A percentile compares a stretch with the other conserved stretches of the same genome.
phyloP scores from a whole-genome alignment of 2,329 filamentous ascomycete species.

The Botrytis aclada region DNA sequence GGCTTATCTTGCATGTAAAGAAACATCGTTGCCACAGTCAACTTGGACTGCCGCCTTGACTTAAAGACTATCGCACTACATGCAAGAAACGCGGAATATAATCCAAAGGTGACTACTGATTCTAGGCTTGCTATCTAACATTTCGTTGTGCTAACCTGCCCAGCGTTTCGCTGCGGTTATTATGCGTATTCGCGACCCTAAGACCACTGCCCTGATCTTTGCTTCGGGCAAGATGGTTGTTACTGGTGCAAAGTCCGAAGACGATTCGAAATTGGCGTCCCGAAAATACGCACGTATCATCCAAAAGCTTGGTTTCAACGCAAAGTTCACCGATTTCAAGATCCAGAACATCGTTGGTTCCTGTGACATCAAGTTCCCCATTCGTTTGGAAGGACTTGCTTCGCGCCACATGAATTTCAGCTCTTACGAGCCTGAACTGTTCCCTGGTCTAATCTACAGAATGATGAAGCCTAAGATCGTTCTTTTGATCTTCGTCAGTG shows the following conservation, averaged over 20 bases:
- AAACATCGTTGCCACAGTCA: slow-evolving; percentile 99
- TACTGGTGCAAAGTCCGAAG: slow-evolving; percentile 95
- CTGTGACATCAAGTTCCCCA: slow-evolving; percentile 99
- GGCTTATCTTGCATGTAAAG: slow-evolving; percentile 61
- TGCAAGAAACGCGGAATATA: slow-evolving; percentile 97
- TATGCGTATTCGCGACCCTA: slow-evolving; percentile 98
- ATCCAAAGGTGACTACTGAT: slow-evolving; percentile 76
- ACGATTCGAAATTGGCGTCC: slow-evolving; percentile 94
- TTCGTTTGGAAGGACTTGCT: slow-evolving; percentile 91
- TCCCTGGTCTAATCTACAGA: slow-evolving; percentile 98
- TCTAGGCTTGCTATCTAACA: slow-evolving; percentile 45
- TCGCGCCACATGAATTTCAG: slow-evolving; percentile 99
- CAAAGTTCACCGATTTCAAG: slow-evolving; percentile 99
- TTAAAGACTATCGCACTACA: slow-evolving; percentile 98
- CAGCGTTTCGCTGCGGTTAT: slow-evolving; percentile 98
- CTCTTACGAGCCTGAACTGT: slow-evolving; percentile 96
- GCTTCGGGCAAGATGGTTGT: slow-evolving; percentile 99
- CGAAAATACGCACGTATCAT: slow-evolving; percentile 99
- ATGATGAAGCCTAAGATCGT: slow-evolving; percentile 99
- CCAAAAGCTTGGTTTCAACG: slow-evolving; percentile 98
- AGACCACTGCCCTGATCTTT: slow-evolving; percentile 97
- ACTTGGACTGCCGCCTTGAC: slow-evolving; percentile 94
- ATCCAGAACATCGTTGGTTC: slow-evolving; percentile 99
- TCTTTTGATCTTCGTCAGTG: slow-evolving; percentile 93
- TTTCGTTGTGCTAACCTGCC: slow-evolving; percentile 40